phyloP scores from a whole-genome alignment of 495 filamentous ascomycete genomes.

The Penicillium cosmopolitanum region DNA sequence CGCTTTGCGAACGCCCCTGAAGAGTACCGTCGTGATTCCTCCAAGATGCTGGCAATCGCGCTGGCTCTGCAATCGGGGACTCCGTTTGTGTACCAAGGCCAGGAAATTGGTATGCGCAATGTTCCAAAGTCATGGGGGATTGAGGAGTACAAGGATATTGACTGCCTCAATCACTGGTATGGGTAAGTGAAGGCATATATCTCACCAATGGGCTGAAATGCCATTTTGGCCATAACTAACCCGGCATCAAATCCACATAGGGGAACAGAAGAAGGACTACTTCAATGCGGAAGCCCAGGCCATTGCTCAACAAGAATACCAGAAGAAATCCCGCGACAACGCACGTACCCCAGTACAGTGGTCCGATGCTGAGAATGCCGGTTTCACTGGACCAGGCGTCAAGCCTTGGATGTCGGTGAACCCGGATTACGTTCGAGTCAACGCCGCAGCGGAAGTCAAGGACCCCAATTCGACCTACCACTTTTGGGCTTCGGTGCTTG shows the following conservation, averaged over 20 bases:
- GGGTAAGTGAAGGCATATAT: constrained; percentile 27
- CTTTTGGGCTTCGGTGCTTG: constrained; percentile 57
- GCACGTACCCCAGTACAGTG: constrained; percentile 61
- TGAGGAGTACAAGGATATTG: constrained; percentile 73
- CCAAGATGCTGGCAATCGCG: constrained; percentile 67
- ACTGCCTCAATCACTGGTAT: constrained; percentile 66
- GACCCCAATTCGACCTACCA: constrained; percentile 51
- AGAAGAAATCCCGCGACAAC: constrained; percentile 59
- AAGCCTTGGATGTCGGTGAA: constrained; percentile 68
- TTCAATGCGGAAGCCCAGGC: constrained; percentile 37
- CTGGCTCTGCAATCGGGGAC: constrained; percentile 65
- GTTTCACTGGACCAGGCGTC: constrained; percentile 53
- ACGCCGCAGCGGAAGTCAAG: constrained; percentile 52
- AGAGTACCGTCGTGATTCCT: constrained; percentile 46
- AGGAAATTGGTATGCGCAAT: constrained; percentile 78
- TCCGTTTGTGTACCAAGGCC: constrained; percentile 75
- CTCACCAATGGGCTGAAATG: too few relatives aligned
- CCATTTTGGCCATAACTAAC: not conserved
- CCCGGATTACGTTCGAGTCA: constrained; percentile 52
- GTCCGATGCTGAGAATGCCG: constrained; percentile 50
- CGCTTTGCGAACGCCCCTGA: constrained; percentile 58
- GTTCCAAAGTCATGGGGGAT: constrained; percentile 66
- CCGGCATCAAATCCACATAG: constrained; percentile 17
- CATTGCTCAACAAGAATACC: constrained; percentile 45
- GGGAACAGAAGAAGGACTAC: constrained; percentile 39